Evolutionary conservation across 345 rosid genomes (phyloP).

Genomic region (Murraya paniculata): DNA sequence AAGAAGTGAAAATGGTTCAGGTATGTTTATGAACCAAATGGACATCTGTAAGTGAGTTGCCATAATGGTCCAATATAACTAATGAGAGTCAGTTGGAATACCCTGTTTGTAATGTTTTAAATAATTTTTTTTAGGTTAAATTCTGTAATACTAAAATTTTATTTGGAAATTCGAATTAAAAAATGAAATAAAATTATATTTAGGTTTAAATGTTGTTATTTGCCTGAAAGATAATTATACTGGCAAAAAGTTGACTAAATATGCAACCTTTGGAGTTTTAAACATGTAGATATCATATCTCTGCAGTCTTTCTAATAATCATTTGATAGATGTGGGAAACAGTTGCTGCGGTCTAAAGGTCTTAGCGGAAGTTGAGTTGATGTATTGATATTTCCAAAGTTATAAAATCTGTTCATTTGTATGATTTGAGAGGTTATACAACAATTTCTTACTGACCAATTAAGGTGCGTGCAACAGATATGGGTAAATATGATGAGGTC

Average conservation of each 20-base stretch:
- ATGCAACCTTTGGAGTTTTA: not conserved
- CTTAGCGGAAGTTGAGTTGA: not conserved
- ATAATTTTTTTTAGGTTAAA: not conserved
- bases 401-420: not conserved
- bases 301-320: not conserved
- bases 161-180: not conserved
- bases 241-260: not conserved
- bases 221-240: not conserved
- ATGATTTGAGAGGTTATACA: not conserved
- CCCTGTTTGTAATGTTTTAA: not conserved
- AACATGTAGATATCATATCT: not conserved
- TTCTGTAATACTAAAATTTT: not conserved
- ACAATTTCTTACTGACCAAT: not conserved
- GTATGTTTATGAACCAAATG: constrained; percentile 26
- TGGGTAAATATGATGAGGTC: constrained; percentile 58
- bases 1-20: constrained; percentile 86
- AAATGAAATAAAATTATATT: not conserved
- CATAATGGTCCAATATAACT: not conserved
- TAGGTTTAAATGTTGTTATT: not conserved
- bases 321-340: not conserved
- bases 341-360: not conserved
- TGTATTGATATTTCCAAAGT: not conserved
- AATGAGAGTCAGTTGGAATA: not conserved
- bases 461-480: constrained; percentile 30
- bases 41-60: not conserved